Evolutionary conservation across 1,284 basidiomycete genomes (phyloP).

Genomic region (Malassezia psittaci): DNA sequence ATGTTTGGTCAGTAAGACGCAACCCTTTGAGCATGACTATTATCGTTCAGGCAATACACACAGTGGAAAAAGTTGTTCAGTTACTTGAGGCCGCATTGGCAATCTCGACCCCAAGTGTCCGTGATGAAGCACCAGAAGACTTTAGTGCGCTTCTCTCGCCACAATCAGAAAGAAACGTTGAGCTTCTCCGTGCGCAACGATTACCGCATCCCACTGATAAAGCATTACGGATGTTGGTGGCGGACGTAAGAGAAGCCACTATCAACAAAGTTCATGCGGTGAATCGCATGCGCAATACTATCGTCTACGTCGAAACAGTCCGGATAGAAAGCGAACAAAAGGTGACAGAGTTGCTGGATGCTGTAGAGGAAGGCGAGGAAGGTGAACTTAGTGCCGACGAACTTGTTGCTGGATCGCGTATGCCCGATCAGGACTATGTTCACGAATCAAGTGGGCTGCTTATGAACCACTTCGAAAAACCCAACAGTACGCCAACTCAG

Average conservation of each 20-base stretch:
- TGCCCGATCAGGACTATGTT: too few relatives aligned
- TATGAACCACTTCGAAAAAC: too few relatives aligned
- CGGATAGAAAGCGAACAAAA: constrained; percentile 93
- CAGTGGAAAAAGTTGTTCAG: constrained; percentile 46
- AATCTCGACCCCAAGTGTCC: constrained; percentile 75
- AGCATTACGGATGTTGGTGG: constrained; percentile 67
- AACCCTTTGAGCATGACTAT: constrained; percentile 5
- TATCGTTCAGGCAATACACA: neutral
- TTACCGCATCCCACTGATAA: constrained; percentile 55
- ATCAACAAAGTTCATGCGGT: constrained; percentile 88
- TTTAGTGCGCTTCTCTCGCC: constrained; percentile 62
- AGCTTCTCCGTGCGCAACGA: constrained; percentile 31
- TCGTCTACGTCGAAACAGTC: constrained; percentile 91
- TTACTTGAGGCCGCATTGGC: constrained; percentile 75
- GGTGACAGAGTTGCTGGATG: constrained; percentile 57
- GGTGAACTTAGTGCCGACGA: neutral
- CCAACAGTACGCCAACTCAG: too few relatives aligned
- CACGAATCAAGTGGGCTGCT: too few relatives aligned
- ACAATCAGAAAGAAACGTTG: constrained; percentile 32
- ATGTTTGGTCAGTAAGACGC: neutral
- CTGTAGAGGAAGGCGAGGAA: neutral
- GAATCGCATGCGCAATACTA: constrained; percentile 92
- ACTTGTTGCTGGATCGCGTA: neutral
- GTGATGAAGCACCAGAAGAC: constrained; percentile 60
- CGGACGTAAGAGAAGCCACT: constrained; percentile 78